These are phyloP conservation scores for Castanopsis chinensis DNA, from an alignment of 306 rosid genomes.

Conservation along the genomic window DNA sequence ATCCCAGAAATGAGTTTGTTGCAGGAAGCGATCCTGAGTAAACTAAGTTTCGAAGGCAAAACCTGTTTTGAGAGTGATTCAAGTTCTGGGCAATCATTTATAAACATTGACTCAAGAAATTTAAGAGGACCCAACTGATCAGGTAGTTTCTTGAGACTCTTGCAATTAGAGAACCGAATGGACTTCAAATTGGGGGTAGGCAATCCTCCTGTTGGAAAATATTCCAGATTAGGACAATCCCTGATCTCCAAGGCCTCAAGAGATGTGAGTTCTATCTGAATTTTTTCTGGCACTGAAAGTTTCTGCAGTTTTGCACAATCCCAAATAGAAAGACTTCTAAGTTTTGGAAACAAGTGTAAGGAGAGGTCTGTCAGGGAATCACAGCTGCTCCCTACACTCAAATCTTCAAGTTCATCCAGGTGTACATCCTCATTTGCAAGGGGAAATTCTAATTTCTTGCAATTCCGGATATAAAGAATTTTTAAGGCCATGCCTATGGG, in stretches of 20 bases:
- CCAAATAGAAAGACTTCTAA: neutral
- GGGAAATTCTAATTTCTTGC: neutral
- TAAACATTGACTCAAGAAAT: neutral
- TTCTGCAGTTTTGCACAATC: neutral
- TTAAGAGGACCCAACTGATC: neutral
- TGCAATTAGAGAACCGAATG: neutral
- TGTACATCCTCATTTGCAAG: neutral
- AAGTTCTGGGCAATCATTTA: neutral
- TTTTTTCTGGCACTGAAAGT: neutral
- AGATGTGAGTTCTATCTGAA: neutral
- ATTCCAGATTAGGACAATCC: neutral
- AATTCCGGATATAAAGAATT: neutral
- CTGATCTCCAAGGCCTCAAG: neutral
- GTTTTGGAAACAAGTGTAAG: neutral
- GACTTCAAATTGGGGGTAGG: neutral
- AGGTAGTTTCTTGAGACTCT: neutral
- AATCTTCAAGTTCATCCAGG: neutral
- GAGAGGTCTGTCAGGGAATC: neutral
- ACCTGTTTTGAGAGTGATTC: neutral
- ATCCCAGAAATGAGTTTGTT: neutral
- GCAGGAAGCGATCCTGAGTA: neutral
- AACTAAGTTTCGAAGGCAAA: neutral
- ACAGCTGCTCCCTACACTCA: neutral
- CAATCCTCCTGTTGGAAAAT: neutral
- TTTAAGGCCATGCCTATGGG: neutral